Conservation (phyloP, 345 rosid species). For the Salix viminalis region DNA sequence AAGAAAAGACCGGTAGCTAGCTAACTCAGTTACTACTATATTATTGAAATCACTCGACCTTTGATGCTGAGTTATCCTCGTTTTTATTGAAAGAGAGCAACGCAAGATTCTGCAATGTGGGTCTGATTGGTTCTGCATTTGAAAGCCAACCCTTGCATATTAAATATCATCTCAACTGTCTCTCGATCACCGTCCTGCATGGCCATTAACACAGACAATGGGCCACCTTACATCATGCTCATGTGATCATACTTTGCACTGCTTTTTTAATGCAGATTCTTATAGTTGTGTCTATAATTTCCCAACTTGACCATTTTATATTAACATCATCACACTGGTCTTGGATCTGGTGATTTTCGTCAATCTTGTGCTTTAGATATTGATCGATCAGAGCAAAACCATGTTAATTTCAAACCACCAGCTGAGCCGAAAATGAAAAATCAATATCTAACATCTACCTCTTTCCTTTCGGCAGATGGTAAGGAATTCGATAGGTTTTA, state of each 20-base stretch:
- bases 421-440: not conserved
- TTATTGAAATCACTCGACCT: not conserved
- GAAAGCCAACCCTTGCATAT: not conserved
- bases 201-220: not conserved
- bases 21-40: not conserved
- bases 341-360: not conserved
- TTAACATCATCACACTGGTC: not conserved
- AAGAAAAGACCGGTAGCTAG: not conserved
- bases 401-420: not conserved
- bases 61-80: not conserved
- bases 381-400: not conserved
- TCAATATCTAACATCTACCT: not conserved
- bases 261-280: not conserved
- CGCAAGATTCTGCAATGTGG: not conserved
- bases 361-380: too few relatives aligned
- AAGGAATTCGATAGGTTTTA: not conserved
- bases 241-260: not conserved
- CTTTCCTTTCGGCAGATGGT: not conserved
- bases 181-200: not conserved
- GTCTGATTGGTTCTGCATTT: not conserved
- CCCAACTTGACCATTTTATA: not conserved
- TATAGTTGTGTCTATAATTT: not conserved
- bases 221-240: not conserved
- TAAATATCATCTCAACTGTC: not conserved
- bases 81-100: not conserved